These are phyloP conservation scores for Hevea brasiliensis DNA, from an alignment of 345 rosid species.

Conservation along the genomic window DNA sequence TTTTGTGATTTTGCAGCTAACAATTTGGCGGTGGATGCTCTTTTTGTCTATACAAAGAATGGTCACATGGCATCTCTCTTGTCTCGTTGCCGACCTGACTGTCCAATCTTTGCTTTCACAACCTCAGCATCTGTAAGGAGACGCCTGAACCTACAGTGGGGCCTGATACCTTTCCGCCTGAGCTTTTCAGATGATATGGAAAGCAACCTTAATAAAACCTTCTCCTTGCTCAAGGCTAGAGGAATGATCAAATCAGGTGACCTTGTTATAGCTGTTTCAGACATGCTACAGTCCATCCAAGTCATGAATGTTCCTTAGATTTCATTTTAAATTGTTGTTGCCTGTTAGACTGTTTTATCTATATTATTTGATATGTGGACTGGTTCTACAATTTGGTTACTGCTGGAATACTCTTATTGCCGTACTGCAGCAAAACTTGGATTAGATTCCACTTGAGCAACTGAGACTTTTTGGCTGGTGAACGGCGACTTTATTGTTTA, in stretches of 20 bases:
- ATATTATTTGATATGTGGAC: background rate
- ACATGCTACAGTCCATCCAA: conserved; percentile 93
- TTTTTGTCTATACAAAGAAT: conserved; percentile 85
- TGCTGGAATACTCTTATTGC: conserved; percentile 25
- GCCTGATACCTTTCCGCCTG: conserved; percentile 93
- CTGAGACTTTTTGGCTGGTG: background rate
- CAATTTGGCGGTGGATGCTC: conserved; percentile 87
- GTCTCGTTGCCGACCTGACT: conserved; percentile 95
- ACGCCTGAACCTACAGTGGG: conserved; percentile 94
- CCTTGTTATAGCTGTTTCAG: conserved; percentile 92
- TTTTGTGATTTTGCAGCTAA: conserved; percentile 61
- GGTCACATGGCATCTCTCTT: conserved; percentile 97
- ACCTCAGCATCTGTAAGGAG: conserved; percentile 73
- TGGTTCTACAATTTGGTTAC: conserved; percentile 17
- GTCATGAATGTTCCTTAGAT: conserved; percentile 77
- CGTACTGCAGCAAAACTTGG: background rate
- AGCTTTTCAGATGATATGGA: conserved; percentile 97
- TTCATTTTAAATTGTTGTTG: background rate
- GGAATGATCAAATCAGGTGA: conserved; percentile 98
- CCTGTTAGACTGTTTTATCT: conserved; percentile 17
- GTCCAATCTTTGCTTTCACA: conserved; percentile 96
- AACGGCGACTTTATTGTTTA: background rate
- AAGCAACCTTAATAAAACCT: conserved; percentile 82
- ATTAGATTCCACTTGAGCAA: background rate
- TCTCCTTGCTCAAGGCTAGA: conserved; percentile 88